Base-by-base conservation (phyloP, 805 yeast genomes). In the Metschnikowia lachancei region DNA sequence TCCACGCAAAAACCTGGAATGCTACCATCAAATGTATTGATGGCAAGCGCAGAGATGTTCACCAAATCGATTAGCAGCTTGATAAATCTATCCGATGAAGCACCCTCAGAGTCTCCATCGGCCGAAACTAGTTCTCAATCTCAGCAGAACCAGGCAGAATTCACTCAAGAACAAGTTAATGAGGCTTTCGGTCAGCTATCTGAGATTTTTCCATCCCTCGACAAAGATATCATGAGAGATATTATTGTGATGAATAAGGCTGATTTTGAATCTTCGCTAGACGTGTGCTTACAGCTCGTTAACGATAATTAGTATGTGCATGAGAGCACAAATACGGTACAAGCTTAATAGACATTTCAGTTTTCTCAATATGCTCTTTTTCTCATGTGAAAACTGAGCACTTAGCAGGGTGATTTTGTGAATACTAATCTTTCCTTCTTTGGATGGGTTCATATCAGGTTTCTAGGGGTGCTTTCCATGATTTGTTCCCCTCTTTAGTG, bases 181-280 rank as follows among this genome's bases (percentile, higher is more conserved):
- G 46, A 61, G 66, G 22, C 81, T 2, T 69, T 76, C 19, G 66
- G 65, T 1, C 77, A 78, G 2, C 69, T 89, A 44, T 66, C 67
- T 24, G 81, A 81, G 39, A 85, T 90, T 81, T 89, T 90, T 63
- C 95, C 96, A 0, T 72, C 70, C 37, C 68, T 89, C 50, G 96
- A 88, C 55, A 67, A 69, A 41, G 86, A 79, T 0, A 67, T 90
- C 1, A 74, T 90, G 41, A 77, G 75, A 45, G 96, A 89, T 59
- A 82, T 89, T 3, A 75, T 89, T 28, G 65, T 68, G 2, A 79
- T 83, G 62, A 85, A 83, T 59, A 74, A 78, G 51, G 84, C 85
- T 28, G 72, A 83, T 41, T 71, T 86, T 5, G 95, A 90, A 26
- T 77, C 75, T 9, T 85, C 91, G 41, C 84, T 89, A 8, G 96